Base-by-base conservation (phyloP, 2,329 filamentous ascomycete species). In the Aspergillus phoenicis region DNA sequence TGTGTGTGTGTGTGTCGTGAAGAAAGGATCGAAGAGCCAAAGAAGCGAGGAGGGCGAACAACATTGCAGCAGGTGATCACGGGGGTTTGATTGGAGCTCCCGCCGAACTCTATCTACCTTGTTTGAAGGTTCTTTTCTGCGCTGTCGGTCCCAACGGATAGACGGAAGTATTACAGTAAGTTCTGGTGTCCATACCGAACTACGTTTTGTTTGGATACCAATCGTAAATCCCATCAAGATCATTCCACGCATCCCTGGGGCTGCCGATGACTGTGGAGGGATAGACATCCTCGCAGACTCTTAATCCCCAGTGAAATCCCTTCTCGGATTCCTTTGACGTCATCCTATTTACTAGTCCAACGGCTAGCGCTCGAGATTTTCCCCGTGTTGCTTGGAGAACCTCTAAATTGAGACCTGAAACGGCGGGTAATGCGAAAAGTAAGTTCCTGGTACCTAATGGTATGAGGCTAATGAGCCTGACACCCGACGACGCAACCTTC, bases 1-100 rank as follows among this genome's bases (percentile, higher is more conserved):
- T 5, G 45, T 20, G 24, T 28, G 33, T 10, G 28, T 36, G 47
- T 22, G 24, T 24, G 30, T 26, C 8, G 38, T 58, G 24, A 55
- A 56, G 60, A 62, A 53, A 60, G 58, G 53, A 57, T 57, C 41
- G 15, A 51, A 58, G 36, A 41, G 13, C 47, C 26, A 26, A 17
- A 54, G 58, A 65, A 55, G 64, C 55, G 64, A 65, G 62, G 63
- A 64, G 61, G 59, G 28, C 17, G 51, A 47, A 33, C 59, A 53
- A 52, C 48, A 53, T 57, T 60, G 59, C 61, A 60, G 63, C 52
- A 38, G 54, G 48, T 60, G 60, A 61, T 57, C 47, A 45, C 57
- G 41, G 26, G 58, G 28, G 17, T n/a, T 38, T 61, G 47, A 58
- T 54, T 59, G 55, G 45, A 26, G 52, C 53, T 54, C 26, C 47